A percentile compares a stretch with the other conserved stretches of the same genome.
These are phyloP conservation scores for Metschnikowia sp. DNA, from an alignment of 805 yeast genomes.

Conservation along the genomic window DNA sequence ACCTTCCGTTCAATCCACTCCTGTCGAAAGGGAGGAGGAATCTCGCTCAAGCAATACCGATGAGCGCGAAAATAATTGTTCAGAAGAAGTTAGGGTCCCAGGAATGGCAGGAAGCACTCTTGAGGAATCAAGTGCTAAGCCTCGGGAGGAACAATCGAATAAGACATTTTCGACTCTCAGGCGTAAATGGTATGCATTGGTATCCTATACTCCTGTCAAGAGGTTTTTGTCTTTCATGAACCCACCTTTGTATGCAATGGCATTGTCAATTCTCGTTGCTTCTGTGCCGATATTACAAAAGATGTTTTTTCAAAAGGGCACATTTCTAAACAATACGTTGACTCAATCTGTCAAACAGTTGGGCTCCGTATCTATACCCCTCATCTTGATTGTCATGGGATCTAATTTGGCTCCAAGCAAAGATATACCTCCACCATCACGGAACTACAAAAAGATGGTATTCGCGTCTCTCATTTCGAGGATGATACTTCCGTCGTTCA, in stretches of 20 bases:
- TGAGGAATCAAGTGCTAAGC: background rate
- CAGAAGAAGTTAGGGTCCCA: background rate
- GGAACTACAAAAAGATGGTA: slow-evolving; percentile 59
- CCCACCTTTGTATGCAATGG: slow-evolving; percentile 82
- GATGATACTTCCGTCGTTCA: slow-evolving; percentile 72
- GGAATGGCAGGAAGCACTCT: background rate
- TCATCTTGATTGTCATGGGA: slow-evolving; percentile 72
- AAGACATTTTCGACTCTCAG: background rate
- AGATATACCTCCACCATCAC: slow-evolving; percentile 65
- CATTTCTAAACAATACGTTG: slow-evolving; percentile 65
- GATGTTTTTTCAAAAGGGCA: slow-evolving; percentile 51
- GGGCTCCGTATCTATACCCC: slow-evolving; percentile 74
- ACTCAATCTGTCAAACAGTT: slow-evolving; percentile 60
- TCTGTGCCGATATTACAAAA: slow-evolving; percentile 56
- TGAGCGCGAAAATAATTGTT: background rate
- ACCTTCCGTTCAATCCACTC: background rate
- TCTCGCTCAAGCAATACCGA: background rate
- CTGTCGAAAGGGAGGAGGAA: background rate
- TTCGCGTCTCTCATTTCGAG: slow-evolving; percentile 69
- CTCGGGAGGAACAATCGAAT: background rate
- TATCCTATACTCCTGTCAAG: slow-evolving; percentile 10
- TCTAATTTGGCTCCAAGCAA: slow-evolving; percentile 69
- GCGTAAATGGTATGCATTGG: slow-evolving; percentile 3
- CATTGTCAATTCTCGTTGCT: slow-evolving; percentile 65
- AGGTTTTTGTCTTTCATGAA: slow-evolving; percentile 53